phyloP scores from a whole-genome alignment of 306 rosid genomes.

The Cicer chorassanicum region DNA sequence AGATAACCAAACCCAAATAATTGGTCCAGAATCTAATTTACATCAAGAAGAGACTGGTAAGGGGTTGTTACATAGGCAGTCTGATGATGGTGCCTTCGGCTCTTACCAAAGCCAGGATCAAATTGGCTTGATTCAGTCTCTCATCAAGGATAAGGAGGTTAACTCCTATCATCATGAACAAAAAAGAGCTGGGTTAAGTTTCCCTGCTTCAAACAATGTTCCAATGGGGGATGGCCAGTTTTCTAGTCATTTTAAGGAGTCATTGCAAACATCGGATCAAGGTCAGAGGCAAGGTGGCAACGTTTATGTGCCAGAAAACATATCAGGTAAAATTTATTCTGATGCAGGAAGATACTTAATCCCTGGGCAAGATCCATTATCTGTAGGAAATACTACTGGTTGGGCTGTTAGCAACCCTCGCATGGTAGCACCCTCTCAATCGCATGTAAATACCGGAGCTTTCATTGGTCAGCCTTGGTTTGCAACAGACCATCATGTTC shows the following conservation, averaged over 20 bases:
- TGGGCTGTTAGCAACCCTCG: conserved; percentile 64
- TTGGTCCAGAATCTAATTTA: conserved; percentile 66
- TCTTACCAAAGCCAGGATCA: conserved; percentile 69
- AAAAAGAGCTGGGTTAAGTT: conserved; percentile 60
- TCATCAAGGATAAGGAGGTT: conserved; percentile 68
- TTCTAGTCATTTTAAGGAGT: conserved; percentile 73
- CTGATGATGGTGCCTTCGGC: conserved; percentile 61
- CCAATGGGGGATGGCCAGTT: conserved; percentile 59
- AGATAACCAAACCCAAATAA: conserved; percentile 50
- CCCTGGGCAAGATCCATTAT: conserved; percentile 62
- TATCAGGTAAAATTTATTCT: conserved; percentile 61
- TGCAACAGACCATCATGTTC: conserved; percentile 72
- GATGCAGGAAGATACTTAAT: conserved; percentile 66
- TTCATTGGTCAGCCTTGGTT: conserved; percentile 74
- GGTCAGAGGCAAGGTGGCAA: conserved; percentile 60
- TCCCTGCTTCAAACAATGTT: conserved; percentile 59
- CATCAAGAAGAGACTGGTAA: conserved; percentile 55
- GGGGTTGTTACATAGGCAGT: conserved; percentile 56
- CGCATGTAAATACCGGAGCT: conserved; percentile 60
- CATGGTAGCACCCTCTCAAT: conserved; percentile 61
- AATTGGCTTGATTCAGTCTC: conserved; percentile 72
- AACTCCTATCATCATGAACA: conserved; percentile 65
- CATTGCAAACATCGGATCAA: conserved; percentile 66
- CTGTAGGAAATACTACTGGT: conserved; percentile 59
- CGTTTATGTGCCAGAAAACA: conserved; percentile 58